phyloP scores from a whole-genome alignment of 352 stramenopile genomes.

The Phytophthora ramorum region DNA sequence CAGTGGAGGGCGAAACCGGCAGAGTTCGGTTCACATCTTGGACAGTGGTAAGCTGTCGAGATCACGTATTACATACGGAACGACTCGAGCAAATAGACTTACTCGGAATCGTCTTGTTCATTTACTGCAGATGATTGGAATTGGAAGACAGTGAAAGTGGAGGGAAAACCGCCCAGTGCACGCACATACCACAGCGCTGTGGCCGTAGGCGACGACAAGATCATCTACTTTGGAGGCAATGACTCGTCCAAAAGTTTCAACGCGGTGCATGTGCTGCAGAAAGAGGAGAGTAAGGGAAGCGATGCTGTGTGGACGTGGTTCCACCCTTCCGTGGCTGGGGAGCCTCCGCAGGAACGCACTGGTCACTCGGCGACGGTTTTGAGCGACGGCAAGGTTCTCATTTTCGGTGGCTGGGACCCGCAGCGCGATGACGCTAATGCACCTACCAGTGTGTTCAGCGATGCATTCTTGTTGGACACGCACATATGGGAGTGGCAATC shows the following conservation, averaged over 20 bases:
- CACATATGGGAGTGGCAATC: slow-evolving; percentile 90
- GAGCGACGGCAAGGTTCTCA: slow-evolving; percentile 85
- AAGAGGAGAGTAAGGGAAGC: slow-evolving; percentile 29
- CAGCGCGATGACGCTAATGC: slow-evolving; percentile 62
- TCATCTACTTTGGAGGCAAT: slow-evolving; percentile 96
- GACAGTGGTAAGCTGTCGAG: slow-evolving; percentile 54
- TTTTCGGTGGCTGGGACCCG: slow-evolving; percentile 95
- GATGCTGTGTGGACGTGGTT: slow-evolving; percentile 85
- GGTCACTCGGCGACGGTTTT: slow-evolving; percentile 92
- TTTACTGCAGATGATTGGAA: slow-evolving; percentile 77
- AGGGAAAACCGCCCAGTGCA: slow-evolving; percentile 86
- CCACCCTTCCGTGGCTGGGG: slow-evolving; percentile 81
- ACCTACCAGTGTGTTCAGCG: slow-evolving; percentile 80
- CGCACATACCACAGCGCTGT: slow-evolving; percentile 93
- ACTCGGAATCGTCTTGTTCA: slow-evolving; percentile 4
- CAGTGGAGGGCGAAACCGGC: slow-evolving; percentile 69
- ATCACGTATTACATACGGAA: background rate
- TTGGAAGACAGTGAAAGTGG: slow-evolving; percentile 89
- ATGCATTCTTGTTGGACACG: slow-evolving; percentile 92
- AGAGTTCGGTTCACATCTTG: slow-evolving; percentile 81
- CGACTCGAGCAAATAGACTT: slow-evolving; percentile 1
- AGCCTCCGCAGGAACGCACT: slow-evolving; percentile 79
- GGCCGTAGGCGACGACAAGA: slow-evolving; percentile 57
- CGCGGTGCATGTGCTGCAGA: slow-evolving; percentile 92
- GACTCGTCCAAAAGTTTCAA: slow-evolving; percentile 93